Percentiles rank a stretch among this genome's conserved stretches.
Conservation (phyloP, 352 stramenopile species). For the Pythium rhizo-oryzae region DNA sequence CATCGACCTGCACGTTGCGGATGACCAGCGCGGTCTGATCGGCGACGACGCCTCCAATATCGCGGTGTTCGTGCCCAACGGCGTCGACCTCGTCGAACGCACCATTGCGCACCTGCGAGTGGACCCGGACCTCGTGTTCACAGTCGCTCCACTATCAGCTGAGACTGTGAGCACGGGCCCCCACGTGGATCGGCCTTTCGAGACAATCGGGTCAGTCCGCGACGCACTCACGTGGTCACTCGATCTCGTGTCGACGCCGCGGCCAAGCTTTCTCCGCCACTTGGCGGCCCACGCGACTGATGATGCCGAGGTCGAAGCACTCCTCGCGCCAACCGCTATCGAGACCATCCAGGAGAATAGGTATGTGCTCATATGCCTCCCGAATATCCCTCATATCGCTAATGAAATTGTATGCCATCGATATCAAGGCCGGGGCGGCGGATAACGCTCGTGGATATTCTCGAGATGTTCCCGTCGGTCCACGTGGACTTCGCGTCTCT, state of each 20-base stretch:
- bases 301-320: constrained; percentile 45
- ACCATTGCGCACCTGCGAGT: constrained; percentile 55
- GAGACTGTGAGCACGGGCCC: neutral
- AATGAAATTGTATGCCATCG: no score
- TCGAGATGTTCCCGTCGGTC: constrained; percentile 71
- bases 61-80: constrained; percentile 78
- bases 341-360: constrained; percentile 49
- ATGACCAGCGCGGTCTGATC: constrained; percentile 51
- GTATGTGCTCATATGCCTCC: constrained; percentile 25
- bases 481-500: constrained; percentile 64
- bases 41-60: constrained; percentile 74
- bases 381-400: no score
- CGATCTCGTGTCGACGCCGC: constrained; percentile 66
- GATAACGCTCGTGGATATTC: constrained; percentile 64
- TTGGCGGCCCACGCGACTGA: constrained; percentile 67
- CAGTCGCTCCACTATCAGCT: constrained; percentile 30
- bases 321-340: constrained; percentile 47
- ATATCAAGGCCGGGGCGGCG: constrained; percentile 25
- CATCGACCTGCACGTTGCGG: constrained; percentile 58
- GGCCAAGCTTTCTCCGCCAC: constrained; percentile 56
- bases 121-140: constrained; percentile 56
- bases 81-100: constrained; percentile 45
- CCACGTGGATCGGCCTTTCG: constrained; percentile 48
- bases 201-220: constrained; percentile 52
- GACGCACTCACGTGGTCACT: constrained; percentile 82